Evolutionary conservation across 495 filamentous ascomycete genomes (phyloP), one percentile per base, ranked within the genome.

Genomic region (Collariella sp.): DNA sequence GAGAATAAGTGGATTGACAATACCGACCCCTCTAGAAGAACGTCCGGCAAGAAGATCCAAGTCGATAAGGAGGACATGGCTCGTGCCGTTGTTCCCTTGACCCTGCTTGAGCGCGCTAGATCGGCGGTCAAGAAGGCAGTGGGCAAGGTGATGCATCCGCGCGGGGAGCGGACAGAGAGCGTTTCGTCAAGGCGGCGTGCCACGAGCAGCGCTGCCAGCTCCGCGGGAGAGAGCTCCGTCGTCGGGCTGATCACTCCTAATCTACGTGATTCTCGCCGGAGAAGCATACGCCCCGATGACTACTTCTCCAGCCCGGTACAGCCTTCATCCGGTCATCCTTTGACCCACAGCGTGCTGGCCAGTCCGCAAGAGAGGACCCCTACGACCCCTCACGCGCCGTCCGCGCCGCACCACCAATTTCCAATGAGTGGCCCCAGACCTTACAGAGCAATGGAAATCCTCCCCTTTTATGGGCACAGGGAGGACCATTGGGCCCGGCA

Each of bases 1-100:
- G 71, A 78, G 29, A 84, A 95, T 58, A 80, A 84, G 3, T 99
- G 93, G 93, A 79, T 97, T 15, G 89, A 96, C 59, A 88, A 96
- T 52, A 96, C 89, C 6, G 94, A 99, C 66, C 90, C 91, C 6
- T 83, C 78, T 20, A 79, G 83, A 24, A 84, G 85, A 55, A 86
- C 84, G 54, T 83, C 90, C 50, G 89, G 89, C 55, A 85, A 88
- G 70, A 88, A 83, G 72, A 97, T 99, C 59, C 86, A 96, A 65
- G 87, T 99, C 44, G 90, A 93, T 13, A 86, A 85, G 48, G 82
- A 85, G 60, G 93, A 99, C 67, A 82, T 99, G 55, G 88, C 87
- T 23, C 81, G 80, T 39, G 94, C 93, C 47, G 94, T 99, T 56
- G 85, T 93, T 16, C 89, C 88, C 45, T 81, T 96, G 35, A 89